Conservation (phyloP, 2,329 filamentous ascomycete species). For the Chaetothyriales sp. region DNA sequence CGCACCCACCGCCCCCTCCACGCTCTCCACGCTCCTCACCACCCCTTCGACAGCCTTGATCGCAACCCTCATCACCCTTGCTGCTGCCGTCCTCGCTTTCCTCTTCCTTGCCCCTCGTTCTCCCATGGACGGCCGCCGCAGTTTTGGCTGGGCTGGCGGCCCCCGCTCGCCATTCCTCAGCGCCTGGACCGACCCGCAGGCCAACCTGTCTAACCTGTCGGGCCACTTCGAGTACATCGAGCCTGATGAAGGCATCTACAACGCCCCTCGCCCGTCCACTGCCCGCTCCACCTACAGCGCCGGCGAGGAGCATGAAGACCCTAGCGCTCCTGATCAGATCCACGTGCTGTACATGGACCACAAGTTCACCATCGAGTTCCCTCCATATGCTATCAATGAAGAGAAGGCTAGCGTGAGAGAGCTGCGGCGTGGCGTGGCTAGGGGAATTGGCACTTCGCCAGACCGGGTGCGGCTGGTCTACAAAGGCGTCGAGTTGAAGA, state of each 20-base stretch:
- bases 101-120: slow-evolving; percentile 13
- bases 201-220: slow-evolving; percentile 6
- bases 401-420: slow-evolving; percentile 28
- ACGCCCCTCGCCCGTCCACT: slow-evolving; percentile 7
- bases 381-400: slow-evolving; percentile 33
- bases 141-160: slow-evolving; percentile 11
- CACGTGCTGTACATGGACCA: slow-evolving; percentile 28
- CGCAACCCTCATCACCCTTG: slow-evolving; percentile 16
- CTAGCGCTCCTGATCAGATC: slow-evolving; percentile 29
- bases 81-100: slow-evolving; percentile 14
- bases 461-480: slow-evolving; percentile 30
- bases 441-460: slow-evolving; percentile 21
- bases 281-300: slow-evolving; percentile 6
- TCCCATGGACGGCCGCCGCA: slow-evolving; percentile 14
- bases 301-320: slow-evolving; percentile 17
- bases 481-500: slow-evolving; percentile 31
- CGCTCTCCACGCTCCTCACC: background rate
- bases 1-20: background rate
- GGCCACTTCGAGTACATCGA: slow-evolving; percentile 16
- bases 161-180: slow-evolving; percentile 12
- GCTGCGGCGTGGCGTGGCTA: slow-evolving; percentile 26
- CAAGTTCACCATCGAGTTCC: slow-evolving; percentile 30
- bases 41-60: slow-evolving; percentile 2
- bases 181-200: slow-evolving; percentile 8
- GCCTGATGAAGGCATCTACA: slow-evolving; percentile 11